Percentiles rank a stretch among this genome's conserved stretches.
Evolutionary conservation across 306 rosid genomes (phyloP).

Genomic region (Vicia faba): DNA sequence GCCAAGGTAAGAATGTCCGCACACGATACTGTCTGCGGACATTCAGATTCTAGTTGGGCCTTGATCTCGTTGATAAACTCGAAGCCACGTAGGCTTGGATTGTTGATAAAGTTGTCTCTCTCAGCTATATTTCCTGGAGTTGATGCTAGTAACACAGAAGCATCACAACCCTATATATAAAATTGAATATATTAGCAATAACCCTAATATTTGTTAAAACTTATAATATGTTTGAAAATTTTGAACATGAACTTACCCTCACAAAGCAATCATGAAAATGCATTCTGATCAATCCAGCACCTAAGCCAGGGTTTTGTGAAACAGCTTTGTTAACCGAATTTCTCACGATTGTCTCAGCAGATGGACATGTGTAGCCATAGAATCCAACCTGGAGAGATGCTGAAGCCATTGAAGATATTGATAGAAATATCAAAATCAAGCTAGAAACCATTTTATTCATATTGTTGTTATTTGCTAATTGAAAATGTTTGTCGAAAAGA

Average conservation of each 20-base stretch:
- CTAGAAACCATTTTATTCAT: constrained; percentile 3
- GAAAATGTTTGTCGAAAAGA: not conserved
- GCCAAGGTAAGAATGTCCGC: constrained; percentile 42
- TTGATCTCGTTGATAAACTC: constrained; percentile 31
- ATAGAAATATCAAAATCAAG: constrained; percentile 19
- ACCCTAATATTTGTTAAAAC: too few relatives aligned
- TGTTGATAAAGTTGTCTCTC: constrained; percentile 25
- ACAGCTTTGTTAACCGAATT: constrained; percentile 24
- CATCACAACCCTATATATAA: constrained; percentile 40
- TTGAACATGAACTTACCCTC: constrained; percentile 27
- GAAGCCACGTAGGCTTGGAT: constrained; percentile 38
- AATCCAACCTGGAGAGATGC: constrained; percentile 30
- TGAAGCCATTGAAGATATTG: constrained; percentile 22
- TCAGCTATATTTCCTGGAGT: constrained; percentile 25
- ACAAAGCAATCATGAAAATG: constrained; percentile 43
- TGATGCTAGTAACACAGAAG: constrained; percentile 35
- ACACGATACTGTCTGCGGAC: constrained; percentile 36
- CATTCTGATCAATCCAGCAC: constrained; percentile 36
- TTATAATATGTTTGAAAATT: not conserved
- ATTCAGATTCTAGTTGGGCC: constrained; percentile 20
- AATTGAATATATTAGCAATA: not conserved
- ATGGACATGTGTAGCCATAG: constrained; percentile 30
- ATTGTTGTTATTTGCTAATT: not conserved
- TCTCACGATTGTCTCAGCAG: constrained; percentile 34
- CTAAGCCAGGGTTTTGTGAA: constrained; percentile 34